These are phyloP conservation scores for Xylaria sp. DNA, from an alignment of 2,329 filamentous ascomycete species.

Conservation along the genomic window DNA sequence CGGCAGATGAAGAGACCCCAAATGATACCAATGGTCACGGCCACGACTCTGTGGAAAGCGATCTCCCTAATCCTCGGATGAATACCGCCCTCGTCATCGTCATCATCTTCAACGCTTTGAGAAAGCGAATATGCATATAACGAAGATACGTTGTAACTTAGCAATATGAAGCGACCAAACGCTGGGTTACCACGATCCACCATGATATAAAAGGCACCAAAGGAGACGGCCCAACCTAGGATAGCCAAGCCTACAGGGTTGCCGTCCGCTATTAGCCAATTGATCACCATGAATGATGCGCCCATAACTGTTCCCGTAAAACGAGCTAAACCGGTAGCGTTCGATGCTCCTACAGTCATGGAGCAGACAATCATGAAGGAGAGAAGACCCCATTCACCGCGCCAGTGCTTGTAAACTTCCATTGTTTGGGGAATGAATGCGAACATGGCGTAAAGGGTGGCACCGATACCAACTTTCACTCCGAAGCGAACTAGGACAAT, in stretches of 20 bases:
- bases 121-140: conserved; percentile 94
- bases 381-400: conserved; percentile 95
- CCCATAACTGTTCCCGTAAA: conserved; percentile 89
- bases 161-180: conserved; percentile 90
- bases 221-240: conserved; percentile 82
- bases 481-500: conserved; percentile 72
- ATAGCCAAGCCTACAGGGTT: conserved; percentile 81
- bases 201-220: conserved; percentile 91
- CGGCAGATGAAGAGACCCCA: conserved; percentile 94
- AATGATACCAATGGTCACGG: conserved; percentile 85
- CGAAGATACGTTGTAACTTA: conserved; percentile 95
- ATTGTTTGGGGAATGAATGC: conserved; percentile 84
- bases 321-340: conserved; percentile 88
- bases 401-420: conserved; percentile 85
- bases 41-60: conserved; percentile 84
- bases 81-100: conserved; percentile 88
- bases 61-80: conserved; percentile 90
- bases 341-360: conserved; percentile 96
- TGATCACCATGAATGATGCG: conserved; percentile 76
- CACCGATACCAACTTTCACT: conserved; percentile 92
- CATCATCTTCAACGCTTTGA: conserved; percentile 80
- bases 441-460: conserved; percentile 87
- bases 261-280: conserved; percentile 81
- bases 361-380: conserved; percentile 98
- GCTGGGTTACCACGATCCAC: conserved; percentile 85